A percentile compares a stretch with the other conserved stretches of the same genome.
These are phyloP conservation scores for Ocimum tenuiflorum DNA, from an alignment of 257 asterid genomes.

Conservation along the genomic window DNA sequence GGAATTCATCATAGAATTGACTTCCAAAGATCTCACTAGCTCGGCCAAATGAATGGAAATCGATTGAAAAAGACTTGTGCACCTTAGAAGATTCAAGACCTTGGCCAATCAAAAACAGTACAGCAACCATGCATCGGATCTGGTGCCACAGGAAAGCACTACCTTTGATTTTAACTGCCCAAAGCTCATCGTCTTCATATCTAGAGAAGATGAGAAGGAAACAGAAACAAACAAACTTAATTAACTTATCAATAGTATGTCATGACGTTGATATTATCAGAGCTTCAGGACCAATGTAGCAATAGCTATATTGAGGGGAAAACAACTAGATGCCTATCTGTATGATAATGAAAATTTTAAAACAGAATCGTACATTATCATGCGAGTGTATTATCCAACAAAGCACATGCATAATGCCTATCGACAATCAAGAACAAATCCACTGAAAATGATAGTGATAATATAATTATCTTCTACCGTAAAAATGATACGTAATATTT, in stretches of 20 bases:
- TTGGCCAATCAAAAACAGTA: slow-evolving; percentile 87
- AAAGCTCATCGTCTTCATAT: slow-evolving; percentile 59
- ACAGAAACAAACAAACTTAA: slow-evolving; percentile 10
- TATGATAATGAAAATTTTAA: not conserved
- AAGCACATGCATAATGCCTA: not conserved
- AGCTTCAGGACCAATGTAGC: slow-evolving; percentile 8
- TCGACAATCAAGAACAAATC: not conserved
- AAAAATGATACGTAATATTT: not conserved
- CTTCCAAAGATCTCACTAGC: not conserved
- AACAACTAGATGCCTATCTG: not conserved
- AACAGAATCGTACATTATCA: not conserved
- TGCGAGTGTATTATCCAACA: not conserved
- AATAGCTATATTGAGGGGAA: not conserved
- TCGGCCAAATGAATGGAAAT: slow-evolving; percentile 7
- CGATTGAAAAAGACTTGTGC: slow-evolving; percentile 28
- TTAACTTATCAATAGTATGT: not conserved
- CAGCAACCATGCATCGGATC: slow-evolving; percentile 92
- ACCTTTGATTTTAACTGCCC: slow-evolving; percentile 74
- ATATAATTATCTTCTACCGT: not conserved
- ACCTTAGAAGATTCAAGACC: slow-evolving; percentile 88
- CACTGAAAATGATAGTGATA: not conserved
- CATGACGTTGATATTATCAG: slow-evolving; percentile 2
- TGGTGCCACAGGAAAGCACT: slow-evolving; percentile 99
- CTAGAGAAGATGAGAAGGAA: slow-evolving; percentile 33
- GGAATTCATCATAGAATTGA: slow-evolving; percentile 3